A percentile compares a stretch with the other conserved stretches of the same genome.
These are phyloP conservation scores for Mucor velutinosus DNA, from an alignment of 371 early-diverging fungal genomes.

Conservation along the genomic window DNA sequence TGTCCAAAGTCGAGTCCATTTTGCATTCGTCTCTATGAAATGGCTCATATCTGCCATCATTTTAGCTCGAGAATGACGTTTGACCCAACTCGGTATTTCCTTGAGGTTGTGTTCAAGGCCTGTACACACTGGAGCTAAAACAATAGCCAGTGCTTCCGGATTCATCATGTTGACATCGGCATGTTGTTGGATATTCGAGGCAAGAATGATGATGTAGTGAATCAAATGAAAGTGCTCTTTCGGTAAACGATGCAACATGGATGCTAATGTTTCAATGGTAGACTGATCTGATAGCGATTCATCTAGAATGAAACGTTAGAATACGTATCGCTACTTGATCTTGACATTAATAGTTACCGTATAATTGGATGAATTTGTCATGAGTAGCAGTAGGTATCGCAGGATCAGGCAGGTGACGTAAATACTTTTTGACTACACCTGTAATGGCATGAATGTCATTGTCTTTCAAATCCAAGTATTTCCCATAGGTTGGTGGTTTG, in stretches of 20 bases:
- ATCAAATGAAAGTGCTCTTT: constrained; percentile 38
- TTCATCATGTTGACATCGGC: constrained; percentile 41
- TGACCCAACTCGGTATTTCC: constrained; percentile 24
- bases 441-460: constrained; percentile 51
- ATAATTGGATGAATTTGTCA: constrained; percentile 29
- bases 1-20: constrained; percentile 30
- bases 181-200: constrained; percentile 32
- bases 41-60: constrained; percentile 20
- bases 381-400: constrained; percentile 40
- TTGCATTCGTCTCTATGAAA: constrained; percentile 26
- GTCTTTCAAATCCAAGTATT: constrained; percentile 35
- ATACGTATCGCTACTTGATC: neutral
- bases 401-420: constrained; percentile 44
- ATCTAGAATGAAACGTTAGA: constrained; percentile 5
- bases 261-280: constrained; percentile 10
- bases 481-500: constrained; percentile 42
- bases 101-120: constrained; percentile 40
- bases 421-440: constrained; percentile 44
- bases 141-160: constrained; percentile 45
- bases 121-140: constrained; percentile 47
- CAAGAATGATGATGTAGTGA: constrained; percentile 32
- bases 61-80: constrained; percentile 11
- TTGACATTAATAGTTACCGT: constrained; percentile 17
- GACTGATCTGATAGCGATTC: constrained; percentile 3
- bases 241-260: constrained; percentile 32